Evolutionary conservation across 2,329 filamentous ascomycete species (phyloP), one percentile per base, ranked within the genome.

Genomic region (Aspergillus oerlinghausenensis): DNA sequence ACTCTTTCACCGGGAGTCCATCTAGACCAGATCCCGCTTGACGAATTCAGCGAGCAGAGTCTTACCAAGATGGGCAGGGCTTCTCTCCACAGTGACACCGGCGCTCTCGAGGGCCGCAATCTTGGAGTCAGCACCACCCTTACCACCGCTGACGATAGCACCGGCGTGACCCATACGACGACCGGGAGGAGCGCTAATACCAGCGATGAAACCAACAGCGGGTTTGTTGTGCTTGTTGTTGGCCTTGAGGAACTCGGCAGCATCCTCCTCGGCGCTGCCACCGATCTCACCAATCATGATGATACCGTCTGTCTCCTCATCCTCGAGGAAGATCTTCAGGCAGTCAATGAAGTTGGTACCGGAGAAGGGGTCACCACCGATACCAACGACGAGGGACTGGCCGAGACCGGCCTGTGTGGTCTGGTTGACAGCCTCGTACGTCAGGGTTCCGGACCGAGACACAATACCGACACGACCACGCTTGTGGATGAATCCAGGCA

Each of bases 211-310:
- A 78, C 89, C 91, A 69, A 97, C 94, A 59, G 96, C 92, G 70
- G 94, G 94, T 87, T 97, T 99, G 79, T 92, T 89, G 76, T 87
- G 82, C 59, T 87, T 92, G 85, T 99, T 97, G 83, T 94, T 85
- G 75, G 86, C 82, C 82, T 89, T 91, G 74, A 97, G 81, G 84
- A 95, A 99, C 70, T 97, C 94, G 70, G 94, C 93, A 42, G 94
- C 94, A 70, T 99, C 94, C 82, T 99, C 94, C 82, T 99, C 94
- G 58, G 94, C 94, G 59, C 89, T 90, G 63, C 94, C 94, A 79
- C 94, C 94, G 75, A 99, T 97, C 82, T 97, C 94, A 74, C 94
- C 94, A 76, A 99, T 97, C 94, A 99, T 97, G 82, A 99, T 97
- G 80, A 99, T 97, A 74, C 94, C 94, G 75, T 99, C 94, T 42